phyloP scores from a whole-genome alignment of 306 rosid genomes.

The Notholithocarpus densiflorus region DNA sequence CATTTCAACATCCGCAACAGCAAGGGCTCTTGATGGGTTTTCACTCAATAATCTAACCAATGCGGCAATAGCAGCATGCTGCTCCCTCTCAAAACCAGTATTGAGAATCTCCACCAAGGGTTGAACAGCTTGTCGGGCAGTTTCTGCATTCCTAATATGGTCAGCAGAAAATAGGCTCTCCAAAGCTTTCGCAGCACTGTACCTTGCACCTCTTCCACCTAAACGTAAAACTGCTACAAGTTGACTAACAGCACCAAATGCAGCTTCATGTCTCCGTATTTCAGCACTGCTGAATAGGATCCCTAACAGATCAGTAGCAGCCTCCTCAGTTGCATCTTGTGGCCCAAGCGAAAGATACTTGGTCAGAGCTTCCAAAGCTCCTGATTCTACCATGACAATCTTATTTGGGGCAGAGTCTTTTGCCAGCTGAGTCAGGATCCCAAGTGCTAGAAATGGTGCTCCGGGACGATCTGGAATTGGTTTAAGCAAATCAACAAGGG shows the following conservation, averaged over 20 bases:
- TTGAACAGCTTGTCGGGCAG: conserved; percentile 91
- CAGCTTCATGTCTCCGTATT: conserved; percentile 86
- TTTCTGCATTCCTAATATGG: conserved; percentile 92
- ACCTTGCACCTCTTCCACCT: conserved; percentile 96
- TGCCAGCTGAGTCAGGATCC: conserved; percentile 76
- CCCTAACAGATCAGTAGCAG: conserved; percentile 94
- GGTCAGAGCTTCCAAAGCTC: conserved; percentile 90
- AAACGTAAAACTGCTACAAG: conserved; percentile 97
- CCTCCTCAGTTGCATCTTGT: conserved; percentile 96
- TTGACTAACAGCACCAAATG: conserved; percentile 92
- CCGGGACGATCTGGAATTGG: conserved; percentile 99
- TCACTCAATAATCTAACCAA: conserved; percentile 90
- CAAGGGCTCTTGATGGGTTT: conserved; percentile 93
- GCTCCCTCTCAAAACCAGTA: conserved; percentile 94
- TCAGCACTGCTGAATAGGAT: conserved; percentile 93
- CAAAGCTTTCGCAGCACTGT: conserved; percentile 95
- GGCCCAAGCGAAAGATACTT: conserved; percentile 97
- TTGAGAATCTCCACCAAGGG: conserved; percentile 98
- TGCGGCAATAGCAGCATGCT: conserved; percentile 98
- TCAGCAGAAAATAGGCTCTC: conserved; percentile 97
- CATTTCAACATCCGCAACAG: conserved; percentile 98
- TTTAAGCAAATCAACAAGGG: conserved; percentile 96
- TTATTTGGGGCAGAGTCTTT: conserved; percentile 91
- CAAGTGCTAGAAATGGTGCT: conserved; percentile 95
- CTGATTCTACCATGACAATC: conserved; percentile 93